Evolutionary conservation across 805 yeast species (phyloP).

Genomic region (Kodamaea restingae): DNA sequence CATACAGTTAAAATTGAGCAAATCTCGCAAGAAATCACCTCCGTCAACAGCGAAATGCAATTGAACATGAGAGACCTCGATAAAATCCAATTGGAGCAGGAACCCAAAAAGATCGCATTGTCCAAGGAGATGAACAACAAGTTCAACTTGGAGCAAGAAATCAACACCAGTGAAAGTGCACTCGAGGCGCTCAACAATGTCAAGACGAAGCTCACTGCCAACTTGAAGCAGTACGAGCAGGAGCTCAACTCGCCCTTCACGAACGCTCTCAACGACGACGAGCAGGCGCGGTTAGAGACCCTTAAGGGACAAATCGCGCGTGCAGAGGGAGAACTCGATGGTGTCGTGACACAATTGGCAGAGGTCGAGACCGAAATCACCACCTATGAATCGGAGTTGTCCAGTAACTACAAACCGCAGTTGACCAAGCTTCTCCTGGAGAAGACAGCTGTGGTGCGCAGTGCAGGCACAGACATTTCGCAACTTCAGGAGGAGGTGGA

Average conservation of each 20-base stretch:
- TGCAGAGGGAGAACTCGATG: slow-evolving; percentile 39
- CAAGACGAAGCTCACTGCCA: slow-evolving; percentile 33
- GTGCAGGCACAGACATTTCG: slow-evolving; percentile 11
- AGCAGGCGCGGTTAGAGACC: slow-evolving; percentile 37
- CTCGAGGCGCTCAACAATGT: slow-evolving; percentile 30
- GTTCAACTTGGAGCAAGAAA: slow-evolving; percentile 42
- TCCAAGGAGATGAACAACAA: slow-evolving; percentile 40
- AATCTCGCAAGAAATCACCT: slow-evolving; percentile 51
- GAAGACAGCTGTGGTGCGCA: slow-evolving; percentile 3
- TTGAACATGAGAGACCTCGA: slow-evolving; percentile 40
- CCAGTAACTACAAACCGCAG: slow-evolving; percentile 56
- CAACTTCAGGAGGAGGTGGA: slow-evolving; percentile 23
- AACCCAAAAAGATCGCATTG: slow-evolving; percentile 41
- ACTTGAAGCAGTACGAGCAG: slow-evolving; percentile 37
- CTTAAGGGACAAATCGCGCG: slow-evolving; percentile 34
- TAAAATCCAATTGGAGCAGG: slow-evolving; percentile 35
- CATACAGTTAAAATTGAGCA: slow-evolving; percentile 35
- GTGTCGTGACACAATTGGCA: slow-evolving; percentile 36
- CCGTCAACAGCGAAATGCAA: slow-evolving; percentile 43
- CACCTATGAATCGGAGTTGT: slow-evolving; percentile 50
- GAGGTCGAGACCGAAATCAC: slow-evolving; percentile 46
- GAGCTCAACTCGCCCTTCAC: slow-evolving; percentile 57
- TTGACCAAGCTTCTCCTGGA: slow-evolving; percentile 13
- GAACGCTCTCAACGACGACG: slow-evolving; percentile 47
- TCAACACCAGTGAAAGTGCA: slow-evolving; percentile 31